phyloP scores from a whole-genome alignment of 371 early-diverging fungal genomes.

The Syncephalastrum monosporum region DNA sequence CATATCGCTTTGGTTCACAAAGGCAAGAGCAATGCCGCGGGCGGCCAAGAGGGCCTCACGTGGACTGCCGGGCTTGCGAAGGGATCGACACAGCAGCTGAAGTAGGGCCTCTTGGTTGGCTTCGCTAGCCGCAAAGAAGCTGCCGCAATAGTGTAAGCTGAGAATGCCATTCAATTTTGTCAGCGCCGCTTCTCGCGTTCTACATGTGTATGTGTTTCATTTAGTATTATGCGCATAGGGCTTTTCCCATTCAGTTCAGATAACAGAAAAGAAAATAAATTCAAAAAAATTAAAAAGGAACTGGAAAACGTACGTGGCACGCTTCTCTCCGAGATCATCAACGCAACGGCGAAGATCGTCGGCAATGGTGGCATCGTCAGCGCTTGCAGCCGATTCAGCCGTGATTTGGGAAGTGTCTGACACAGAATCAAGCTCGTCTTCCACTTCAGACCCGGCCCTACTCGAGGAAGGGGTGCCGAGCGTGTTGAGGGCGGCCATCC shows the following conservation, averaged over 20 bases:
- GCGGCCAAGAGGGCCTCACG: constrained; percentile 58
- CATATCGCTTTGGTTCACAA: constrained; percentile 58
- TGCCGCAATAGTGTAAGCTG: constrained; percentile 21
- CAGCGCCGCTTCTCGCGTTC: constrained; percentile 24
- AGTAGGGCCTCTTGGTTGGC: constrained; percentile 29
- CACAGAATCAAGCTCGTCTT: constrained; percentile 14
- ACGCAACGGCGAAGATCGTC: constrained; percentile 16
- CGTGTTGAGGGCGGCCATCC: constrained; percentile 20
- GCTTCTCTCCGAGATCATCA: constrained; percentile 19
- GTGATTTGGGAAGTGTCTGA: constrained; percentile 12
- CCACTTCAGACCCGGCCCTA: constrained; percentile 16
- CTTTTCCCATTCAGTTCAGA: not conserved
- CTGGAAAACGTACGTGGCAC: constrained; percentile 12
- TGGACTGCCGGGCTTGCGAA: constrained; percentile 53
- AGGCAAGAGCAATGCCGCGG: constrained; percentile 56
- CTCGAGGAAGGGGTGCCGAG: constrained; percentile 20
- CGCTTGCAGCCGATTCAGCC: constrained; percentile 1
- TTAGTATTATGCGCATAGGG: too few species aligned
- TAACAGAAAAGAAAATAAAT: not conserved
- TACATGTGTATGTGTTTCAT: not conserved
- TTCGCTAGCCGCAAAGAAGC: constrained; percentile 12
- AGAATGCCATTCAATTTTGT: constrained; percentile 20
- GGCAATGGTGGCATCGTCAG: constrained; percentile 10
- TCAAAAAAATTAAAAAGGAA: not conserved
- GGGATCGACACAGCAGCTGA: constrained; percentile 55